Conservation (phyloP, 225 moss, liverwort and hornwort genomes). For the Physcomitrium patens region DNA sequence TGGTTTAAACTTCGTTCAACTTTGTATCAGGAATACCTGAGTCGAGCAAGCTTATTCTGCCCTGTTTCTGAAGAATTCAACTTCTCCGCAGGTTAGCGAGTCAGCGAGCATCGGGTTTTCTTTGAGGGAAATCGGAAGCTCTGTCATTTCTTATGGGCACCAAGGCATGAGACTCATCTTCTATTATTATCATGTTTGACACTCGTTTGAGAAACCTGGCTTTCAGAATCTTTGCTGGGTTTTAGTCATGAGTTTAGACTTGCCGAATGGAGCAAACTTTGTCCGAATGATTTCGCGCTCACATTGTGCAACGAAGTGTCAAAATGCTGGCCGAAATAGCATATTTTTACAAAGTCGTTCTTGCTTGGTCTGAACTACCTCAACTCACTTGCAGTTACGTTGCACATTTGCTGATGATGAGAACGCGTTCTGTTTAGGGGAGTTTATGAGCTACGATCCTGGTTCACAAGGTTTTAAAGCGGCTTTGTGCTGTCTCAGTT, state of each 20-base stretch:
- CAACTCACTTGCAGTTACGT: background rate
- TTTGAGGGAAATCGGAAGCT: constrained; percentile 19
- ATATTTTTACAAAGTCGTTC: too few species aligned
- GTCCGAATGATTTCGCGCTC: too few species aligned
- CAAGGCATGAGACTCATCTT: background rate
- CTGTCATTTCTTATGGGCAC: constrained; percentile 1
- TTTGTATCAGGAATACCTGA: constrained; percentile 18
- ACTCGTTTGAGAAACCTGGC: background rate
- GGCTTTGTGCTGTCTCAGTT: too few species aligned
- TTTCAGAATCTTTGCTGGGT: too few species aligned
- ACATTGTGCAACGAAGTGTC: too few species aligned
- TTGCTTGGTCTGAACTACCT: too few species aligned
- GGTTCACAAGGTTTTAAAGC: too few species aligned
- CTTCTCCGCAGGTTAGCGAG: constrained; percentile 3
- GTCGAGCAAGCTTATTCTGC: constrained; percentile 22
- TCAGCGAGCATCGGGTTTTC: constrained; percentile 16
- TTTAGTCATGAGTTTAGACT: too few species aligned
- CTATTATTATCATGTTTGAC: background rate
- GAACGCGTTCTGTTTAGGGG: too few species aligned
- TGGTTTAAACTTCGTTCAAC: constrained; percentile 26
- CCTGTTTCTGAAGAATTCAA: constrained; percentile 4
- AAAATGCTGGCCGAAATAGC: too few species aligned
- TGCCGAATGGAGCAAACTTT: too few species aligned
- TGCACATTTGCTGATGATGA: background rate
- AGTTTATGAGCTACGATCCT: too few species aligned